These are phyloP conservation scores for Stagonosporopsis chrysanthemi DNA, from an alignment of 2,329 filamentous ascomycete species.

Conservation along the genomic window DNA sequence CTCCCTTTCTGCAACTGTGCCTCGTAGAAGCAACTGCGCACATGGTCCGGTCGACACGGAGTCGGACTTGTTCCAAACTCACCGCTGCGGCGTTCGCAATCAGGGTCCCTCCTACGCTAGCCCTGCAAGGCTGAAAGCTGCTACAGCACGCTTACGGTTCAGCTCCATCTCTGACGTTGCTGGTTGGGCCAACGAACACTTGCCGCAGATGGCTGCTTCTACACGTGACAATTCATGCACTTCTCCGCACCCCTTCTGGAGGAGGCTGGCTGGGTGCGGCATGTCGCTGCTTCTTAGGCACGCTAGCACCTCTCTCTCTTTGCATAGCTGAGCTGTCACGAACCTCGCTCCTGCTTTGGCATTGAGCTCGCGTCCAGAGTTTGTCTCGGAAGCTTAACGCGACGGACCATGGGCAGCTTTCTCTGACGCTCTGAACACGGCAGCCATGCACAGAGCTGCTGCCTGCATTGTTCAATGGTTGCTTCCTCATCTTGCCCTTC, in stretches of 20 bases:
- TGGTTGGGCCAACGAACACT: conserved; percentile 15
- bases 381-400: background rate
- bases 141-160: conserved; percentile 7
- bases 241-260: background rate
- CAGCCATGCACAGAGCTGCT: background rate
- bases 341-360: background rate
- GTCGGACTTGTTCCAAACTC: conserved; percentile 12
- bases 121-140: conserved; percentile 11
- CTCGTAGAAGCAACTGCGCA: background rate
- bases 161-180: conserved; percentile 15
- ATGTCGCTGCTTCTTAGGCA: background rate
- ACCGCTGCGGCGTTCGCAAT: conserved; percentile 12
- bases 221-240: conserved; percentile 4
- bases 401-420: background rate
- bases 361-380: background rate
- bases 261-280: conserved; percentile 7
- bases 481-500: background rate
- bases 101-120: conserved; percentile 19
- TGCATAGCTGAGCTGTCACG: background rate
- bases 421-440: background rate
- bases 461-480: background rate
- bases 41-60: conserved; percentile 6
- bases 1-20: background rate
- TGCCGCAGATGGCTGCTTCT: conserved; percentile 7
- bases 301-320: background rate